Evolutionary conservation across 352 stramenopile genomes (phyloP).

Genomic region (Pythium pyrilobum): DNA sequence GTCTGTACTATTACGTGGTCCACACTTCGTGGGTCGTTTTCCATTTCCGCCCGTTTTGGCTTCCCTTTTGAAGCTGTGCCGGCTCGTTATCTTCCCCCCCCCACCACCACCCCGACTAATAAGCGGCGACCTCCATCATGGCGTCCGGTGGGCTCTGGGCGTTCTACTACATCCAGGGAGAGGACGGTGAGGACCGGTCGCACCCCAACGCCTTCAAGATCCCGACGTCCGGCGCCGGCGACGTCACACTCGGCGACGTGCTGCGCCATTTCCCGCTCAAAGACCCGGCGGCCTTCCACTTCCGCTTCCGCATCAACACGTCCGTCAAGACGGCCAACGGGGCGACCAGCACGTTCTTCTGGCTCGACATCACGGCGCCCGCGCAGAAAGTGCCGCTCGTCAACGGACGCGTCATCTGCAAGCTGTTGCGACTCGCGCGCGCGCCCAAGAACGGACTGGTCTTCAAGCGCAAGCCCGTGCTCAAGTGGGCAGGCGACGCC

Average conservation of each 20-base stretch:
- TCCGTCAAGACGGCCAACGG: constrained; percentile 26
- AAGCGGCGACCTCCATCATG: constrained; percentile 2
- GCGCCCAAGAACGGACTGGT: constrained; percentile 54
- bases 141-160: constrained; percentile 50
- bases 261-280: constrained; percentile 57
- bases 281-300: constrained; percentile 54
- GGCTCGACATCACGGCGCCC: constrained; percentile 58
- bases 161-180: constrained; percentile 87
- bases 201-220: constrained; percentile 81
- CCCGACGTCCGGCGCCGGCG: constrained; percentile 24
- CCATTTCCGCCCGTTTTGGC: no score
- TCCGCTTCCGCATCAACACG: constrained; percentile 79
- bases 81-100: not conserved
- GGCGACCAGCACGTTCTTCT: constrained; percentile 65
- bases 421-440: constrained; percentile 65
- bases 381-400: constrained; percentile 64
- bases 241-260: constrained; percentile 72
- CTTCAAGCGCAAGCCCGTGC: constrained; percentile 67
- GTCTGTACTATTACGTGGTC: no score
- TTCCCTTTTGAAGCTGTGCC: not conserved
- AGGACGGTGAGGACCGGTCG: constrained; percentile 77
- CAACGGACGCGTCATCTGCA: constrained; percentile 78
- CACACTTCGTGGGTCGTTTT: no score
- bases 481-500: constrained; percentile 44
- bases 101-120: no score